A percentile compares a stretch with the other conserved stretches of the same genome.
phyloP scores from a whole-genome alignment of 2,329 filamentous ascomycete genomes.

The Sarocladiaceae sp. region DNA sequence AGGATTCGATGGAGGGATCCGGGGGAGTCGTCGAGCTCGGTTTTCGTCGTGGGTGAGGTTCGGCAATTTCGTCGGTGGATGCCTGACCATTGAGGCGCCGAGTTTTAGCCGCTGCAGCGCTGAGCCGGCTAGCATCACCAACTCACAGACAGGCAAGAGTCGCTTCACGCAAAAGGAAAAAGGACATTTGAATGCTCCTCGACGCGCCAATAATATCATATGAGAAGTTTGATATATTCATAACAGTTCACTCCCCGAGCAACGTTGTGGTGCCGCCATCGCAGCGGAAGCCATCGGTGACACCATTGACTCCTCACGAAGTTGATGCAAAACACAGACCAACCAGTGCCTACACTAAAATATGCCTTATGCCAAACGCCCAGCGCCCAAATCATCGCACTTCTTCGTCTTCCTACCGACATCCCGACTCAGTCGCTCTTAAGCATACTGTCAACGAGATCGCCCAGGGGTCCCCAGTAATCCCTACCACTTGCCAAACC shows the following conservation, averaged over 20 bases:
- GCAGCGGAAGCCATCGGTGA: too few species aligned
- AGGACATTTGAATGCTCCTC: too few species aligned
- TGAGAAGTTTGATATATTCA: too few species aligned
- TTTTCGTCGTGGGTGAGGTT: conserved; percentile 24
- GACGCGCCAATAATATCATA: too few species aligned
- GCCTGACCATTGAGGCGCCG: conserved; percentile 33
- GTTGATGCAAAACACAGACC: background rate
- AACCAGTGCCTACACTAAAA: background rate
- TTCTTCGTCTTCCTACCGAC: background rate
- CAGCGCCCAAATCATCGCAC: conserved; percentile 1
- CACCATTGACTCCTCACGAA: background rate
- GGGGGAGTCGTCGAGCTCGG: conserved; percentile 21
- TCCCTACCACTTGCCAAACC: conserved; percentile 86
- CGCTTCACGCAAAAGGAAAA: too few species aligned
- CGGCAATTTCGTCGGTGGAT: conserved; percentile 37
- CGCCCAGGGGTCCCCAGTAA: conserved; percentile 92
- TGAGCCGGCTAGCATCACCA: background rate
- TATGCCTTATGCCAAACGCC: conserved; percentile 4
- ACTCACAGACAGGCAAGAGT: too few species aligned
- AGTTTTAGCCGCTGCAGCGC: conserved; percentile 19
- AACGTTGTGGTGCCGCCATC: too few species aligned
- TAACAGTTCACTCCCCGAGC: too few species aligned
- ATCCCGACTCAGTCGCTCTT: conserved; percentile 67
- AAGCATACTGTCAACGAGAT: conserved; percentile 96
- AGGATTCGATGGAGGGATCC: conserved; percentile 10